Evolutionary conservation across 257 asterid species (phyloP), one percentile per base, ranked within the genome.

Genomic region (Linderniella brevidens): DNA sequence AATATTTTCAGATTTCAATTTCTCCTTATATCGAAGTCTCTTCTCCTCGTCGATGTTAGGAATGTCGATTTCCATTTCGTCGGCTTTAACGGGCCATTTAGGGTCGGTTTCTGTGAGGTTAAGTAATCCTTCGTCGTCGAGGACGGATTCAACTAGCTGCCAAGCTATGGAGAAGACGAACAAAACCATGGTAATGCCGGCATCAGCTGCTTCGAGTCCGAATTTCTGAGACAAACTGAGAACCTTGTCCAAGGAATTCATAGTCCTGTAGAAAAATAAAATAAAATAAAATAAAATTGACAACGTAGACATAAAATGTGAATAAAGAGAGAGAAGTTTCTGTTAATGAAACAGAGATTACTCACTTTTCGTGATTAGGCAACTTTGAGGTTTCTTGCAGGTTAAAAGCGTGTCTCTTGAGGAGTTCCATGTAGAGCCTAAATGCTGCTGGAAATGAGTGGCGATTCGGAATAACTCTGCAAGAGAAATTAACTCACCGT

Each of bases 351-450:
- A 19, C 4, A 16, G 49, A 9, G 47, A 59, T 35, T 43, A 74
- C 95, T 84, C 77, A 84, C 97, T 76, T 74, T 52, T 74, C 71
- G 68, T 72, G 59, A 60, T 69, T 71, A 18, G 83, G 85, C 58
- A 82, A 50, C 41, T 59, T 59, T 41, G 77, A 55, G 62, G 63
- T 58, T 56, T 68, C 75, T 65, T 81, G 72, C 56, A 76, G 77
- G 6, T 62, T 55, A 69, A 88, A 88, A 46, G 76, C 70, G 38
- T 84, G 85, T 18, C 71, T 58, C 63, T 74, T 84, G 20, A 80
- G 70, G 64, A 88, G 96, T 60, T 88, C 98, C 94, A 88, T 64
- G 50, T 80, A 84, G 16, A 88, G 78, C 63, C 94, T 75, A 71
- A 66, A 88, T 19, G 98, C 93, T 41, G 86, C 92, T 37, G 98